phyloP scores from a whole-genome alignment of 768 basidiomycete species.

The Mycena galericulata region DNA sequence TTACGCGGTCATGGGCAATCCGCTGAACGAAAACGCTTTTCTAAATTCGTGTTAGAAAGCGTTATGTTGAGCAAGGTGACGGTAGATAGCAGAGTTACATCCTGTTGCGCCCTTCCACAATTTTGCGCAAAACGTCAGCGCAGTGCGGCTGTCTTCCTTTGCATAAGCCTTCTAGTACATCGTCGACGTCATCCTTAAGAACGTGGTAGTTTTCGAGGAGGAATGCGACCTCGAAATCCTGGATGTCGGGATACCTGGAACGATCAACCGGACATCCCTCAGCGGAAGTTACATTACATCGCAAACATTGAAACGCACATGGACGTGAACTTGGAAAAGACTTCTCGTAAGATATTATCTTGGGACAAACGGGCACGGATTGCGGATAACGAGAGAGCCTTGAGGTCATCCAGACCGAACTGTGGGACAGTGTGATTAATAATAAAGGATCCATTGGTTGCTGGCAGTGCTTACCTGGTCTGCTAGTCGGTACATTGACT shows the following conservation, averaged over 20 bases:
- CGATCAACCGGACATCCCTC: background rate
- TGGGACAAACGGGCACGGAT: constrained; percentile 7
- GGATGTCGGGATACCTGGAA: constrained; percentile 11
- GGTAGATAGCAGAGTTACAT: too few relatives aligned
- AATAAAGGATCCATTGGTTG: background rate
- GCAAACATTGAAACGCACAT: constrained; percentile 3
- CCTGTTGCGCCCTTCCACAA: too few relatives aligned
- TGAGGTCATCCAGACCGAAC: constrained; percentile 19
- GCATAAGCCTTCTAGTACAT: background rate
- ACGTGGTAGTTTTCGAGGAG: background rate
- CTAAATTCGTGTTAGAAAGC: too few relatives aligned
- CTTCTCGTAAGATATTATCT: constrained; percentile 8
- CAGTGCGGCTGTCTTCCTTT: constrained; percentile 1
- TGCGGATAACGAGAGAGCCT: background rate
- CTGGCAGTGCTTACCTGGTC: background rate
- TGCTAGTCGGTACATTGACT: constrained; percentile 15
- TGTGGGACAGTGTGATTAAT: background rate
- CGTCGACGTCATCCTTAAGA: background rate
- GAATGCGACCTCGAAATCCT: constrained; percentile 17
- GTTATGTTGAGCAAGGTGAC: too few relatives aligned
- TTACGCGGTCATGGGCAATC: too few relatives aligned
- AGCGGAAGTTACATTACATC: background rate
- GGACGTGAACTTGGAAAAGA: constrained; percentile 24
- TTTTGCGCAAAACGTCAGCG: background rate
- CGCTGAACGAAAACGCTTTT: too few relatives aligned